These are phyloP conservation scores for Plasmodium billcollinsi DNA, from an alignment of 169 alveolate genomes.

Conservation along the genomic window DNA sequence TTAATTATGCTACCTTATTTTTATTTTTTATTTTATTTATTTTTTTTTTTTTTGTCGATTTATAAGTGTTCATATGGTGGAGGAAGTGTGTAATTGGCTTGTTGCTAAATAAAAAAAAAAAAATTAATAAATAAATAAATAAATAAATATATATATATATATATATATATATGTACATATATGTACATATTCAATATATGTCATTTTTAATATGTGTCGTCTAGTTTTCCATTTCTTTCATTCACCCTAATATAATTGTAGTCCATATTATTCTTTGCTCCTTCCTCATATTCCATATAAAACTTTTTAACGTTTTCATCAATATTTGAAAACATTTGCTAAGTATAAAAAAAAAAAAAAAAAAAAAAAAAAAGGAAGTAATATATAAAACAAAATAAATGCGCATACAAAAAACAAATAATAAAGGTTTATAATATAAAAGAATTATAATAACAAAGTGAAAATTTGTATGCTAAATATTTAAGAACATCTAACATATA, in stretches of 20 bases:
- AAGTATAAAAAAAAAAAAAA: background rate
- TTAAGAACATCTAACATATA: too few relatives aligned
- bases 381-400: background rate
- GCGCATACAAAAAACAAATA: too few relatives aligned
- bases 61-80: conserved; percentile 13
- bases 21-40: background rate
- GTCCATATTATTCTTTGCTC: background rate
- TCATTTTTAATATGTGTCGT: background rate
- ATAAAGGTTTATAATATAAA: too few relatives aligned
- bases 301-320: conserved; percentile 46
- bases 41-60: conserved; percentile 2
- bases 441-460: too few relatives aligned
- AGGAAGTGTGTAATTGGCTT: background rate
- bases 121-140: background rate
- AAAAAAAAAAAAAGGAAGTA: background rate
- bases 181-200: background rate
- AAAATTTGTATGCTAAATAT: too few relatives aligned
- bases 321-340: conserved; percentile 64
- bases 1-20: background rate
- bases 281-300: conserved; percentile 34
- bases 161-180: background rate
- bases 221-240: background rate
- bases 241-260: conserved; percentile 21
- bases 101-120: conserved; percentile 28
- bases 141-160: background rate